These are phyloP conservation scores for Pseudogymnoascus pannorum DNA, from an alignment of 2,329 filamentous ascomycete genomes.

Conservation along the genomic window DNA sequence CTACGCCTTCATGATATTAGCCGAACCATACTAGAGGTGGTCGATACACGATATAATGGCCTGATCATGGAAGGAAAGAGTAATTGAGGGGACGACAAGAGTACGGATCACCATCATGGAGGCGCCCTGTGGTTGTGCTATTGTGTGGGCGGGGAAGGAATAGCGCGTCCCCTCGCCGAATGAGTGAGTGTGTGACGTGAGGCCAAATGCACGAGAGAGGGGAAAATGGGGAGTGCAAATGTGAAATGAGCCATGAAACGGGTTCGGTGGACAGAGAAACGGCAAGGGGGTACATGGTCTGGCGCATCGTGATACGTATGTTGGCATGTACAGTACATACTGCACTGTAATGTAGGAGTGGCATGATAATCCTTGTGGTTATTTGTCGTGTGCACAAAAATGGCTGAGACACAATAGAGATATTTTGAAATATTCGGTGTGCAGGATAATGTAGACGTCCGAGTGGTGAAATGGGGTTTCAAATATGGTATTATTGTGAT, in stretches of 20 bases:
- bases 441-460: background rate
- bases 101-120: background rate
- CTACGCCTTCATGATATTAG: background rate
- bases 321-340: background rate
- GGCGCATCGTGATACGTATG: background rate
- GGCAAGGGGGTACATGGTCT: background rate
- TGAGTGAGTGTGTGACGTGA: background rate
- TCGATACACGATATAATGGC: background rate
- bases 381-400: background rate
- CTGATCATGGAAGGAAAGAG: background rate
- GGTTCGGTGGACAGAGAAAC: background rate
- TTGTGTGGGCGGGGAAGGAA: background rate
- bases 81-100: conserved; percentile 2
- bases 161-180: background rate
- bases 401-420: background rate
- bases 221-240: background rate
- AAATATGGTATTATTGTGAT: background rate
- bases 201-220: conserved; percentile 4
- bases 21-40: background rate
- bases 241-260: background rate
- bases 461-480: background rate
- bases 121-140: background rate
- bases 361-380: conserved; percentile 1
- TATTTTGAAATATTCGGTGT: background rate
- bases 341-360: background rate